A percentile compares a stretch with the other conserved stretches of the same genome.
These are phyloP conservation scores for Penicillium taxi DNA, from an alignment of 495 filamentous ascomycete species.

Conservation along the genomic window DNA sequence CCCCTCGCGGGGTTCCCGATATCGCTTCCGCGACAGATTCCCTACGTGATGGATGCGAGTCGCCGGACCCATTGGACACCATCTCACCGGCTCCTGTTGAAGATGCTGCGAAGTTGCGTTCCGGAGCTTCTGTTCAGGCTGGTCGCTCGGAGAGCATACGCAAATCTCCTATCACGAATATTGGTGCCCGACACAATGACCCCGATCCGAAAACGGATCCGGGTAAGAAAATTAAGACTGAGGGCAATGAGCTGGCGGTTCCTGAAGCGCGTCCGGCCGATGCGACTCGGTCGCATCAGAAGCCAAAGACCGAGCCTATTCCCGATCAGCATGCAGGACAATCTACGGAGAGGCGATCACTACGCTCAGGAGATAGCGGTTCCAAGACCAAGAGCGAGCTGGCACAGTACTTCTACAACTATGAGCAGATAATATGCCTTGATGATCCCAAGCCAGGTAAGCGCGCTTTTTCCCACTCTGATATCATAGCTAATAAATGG, in stretches of 20 bases:
- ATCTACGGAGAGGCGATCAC: constrained; percentile 32
- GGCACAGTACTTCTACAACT: constrained; percentile 79
- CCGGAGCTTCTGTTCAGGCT: constrained; percentile 4
- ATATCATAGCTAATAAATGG: no score
- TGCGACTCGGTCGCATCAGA: constrained; percentile 4
- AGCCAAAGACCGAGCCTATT: constrained; percentile 4
- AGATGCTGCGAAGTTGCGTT: constrained; percentile 7
- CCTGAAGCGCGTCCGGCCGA: neutral
- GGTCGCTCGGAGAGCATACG: constrained; percentile 4
- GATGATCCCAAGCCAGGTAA: constrained; percentile 68
- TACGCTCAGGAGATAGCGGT: constrained; percentile 45
- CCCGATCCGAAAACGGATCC: constrained; percentile 3
- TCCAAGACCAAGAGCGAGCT: constrained; percentile 77
- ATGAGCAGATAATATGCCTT: constrained; percentile 82
- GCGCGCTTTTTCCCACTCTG: no score
- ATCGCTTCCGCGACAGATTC: constrained; percentile 8
- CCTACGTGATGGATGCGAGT: constrained; percentile 16
- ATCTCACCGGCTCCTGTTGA: constrained; percentile 23
- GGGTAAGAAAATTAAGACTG: constrained; percentile 3
- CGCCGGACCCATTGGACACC: constrained; percentile 35
- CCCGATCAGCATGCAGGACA: constrained; percentile 1
- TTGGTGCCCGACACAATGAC: constrained; percentile 12
- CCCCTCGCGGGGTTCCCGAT: constrained; percentile 8
- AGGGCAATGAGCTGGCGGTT: neutral
- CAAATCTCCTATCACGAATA: constrained; percentile 8